Conservation (phyloP, 495 filamentous ascomycete genomes). For the Xylaria flabelliformis region DNA sequence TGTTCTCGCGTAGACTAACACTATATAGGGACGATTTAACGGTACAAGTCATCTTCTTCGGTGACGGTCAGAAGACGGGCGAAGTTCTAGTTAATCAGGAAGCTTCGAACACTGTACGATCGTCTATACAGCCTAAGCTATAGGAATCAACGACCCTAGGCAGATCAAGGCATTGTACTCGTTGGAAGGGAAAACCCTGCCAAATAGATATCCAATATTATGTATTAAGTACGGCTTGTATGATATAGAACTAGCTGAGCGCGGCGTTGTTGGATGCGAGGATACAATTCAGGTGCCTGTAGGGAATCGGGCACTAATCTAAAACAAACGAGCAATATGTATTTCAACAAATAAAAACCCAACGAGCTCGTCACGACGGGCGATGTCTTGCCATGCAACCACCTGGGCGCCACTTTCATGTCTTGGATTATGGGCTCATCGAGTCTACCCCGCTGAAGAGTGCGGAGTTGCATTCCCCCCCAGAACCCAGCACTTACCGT, state of each 20-base stretch:
- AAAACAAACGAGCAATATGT: not conserved
- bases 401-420: not conserved
- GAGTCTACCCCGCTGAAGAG: conserved; percentile 1
- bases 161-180: not conserved
- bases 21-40: conserved; percentile 77
- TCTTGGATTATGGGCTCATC: not conserved
- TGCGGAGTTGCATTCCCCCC: conserved; percentile 1
- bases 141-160: conserved; percentile 26
- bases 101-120: conserved; percentile 72
- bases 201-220: not conserved
- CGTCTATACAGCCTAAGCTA: conserved; percentile 50
- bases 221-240: conserved; percentile 24
- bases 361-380: not conserved
- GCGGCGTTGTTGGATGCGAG: conserved; percentile 22
- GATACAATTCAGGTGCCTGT: not conserved
- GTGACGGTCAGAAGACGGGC: conserved; percentile 74
- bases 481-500: not conserved
- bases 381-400: not conserved
- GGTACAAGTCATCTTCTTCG: conserved; percentile 98
- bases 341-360: not conserved
- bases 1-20: conserved; percentile 17
- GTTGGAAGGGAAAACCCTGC: not conserved
- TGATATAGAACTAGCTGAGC: conserved; percentile 25
- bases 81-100: conserved; percentile 84
- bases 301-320: not conserved